Evolutionary conservation across 2,329 filamentous ascomycete species (phyloP).

Genomic region (Neofusicoccum sp.): DNA sequence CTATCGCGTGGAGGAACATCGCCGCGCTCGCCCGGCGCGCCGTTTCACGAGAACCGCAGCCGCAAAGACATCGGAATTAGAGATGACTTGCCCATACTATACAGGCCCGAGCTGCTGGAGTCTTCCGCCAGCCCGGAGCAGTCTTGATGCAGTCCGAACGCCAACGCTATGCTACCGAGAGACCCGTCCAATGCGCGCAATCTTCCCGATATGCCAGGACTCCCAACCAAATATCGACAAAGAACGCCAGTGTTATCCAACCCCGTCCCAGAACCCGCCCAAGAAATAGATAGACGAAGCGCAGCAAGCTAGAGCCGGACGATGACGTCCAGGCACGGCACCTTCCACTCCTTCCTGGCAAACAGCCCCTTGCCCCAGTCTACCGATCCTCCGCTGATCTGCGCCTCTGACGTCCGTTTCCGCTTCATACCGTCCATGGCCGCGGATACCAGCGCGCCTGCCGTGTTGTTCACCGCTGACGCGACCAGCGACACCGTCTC

Average conservation of each 20-base stretch:
- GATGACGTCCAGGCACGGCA: slow-evolving; percentile 88
- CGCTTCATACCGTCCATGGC: slow-evolving; percentile 60
- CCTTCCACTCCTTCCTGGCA: slow-evolving; percentile 80
- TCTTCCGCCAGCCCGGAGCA: background rate
- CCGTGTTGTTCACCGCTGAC: slow-evolving; percentile 64
- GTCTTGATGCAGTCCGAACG: background rate
- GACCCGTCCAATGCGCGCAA: background rate
- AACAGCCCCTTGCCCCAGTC: slow-evolving; percentile 61
- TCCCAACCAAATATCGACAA: background rate
- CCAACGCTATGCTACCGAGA: slow-evolving; percentile 17
- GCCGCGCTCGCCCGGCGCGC: too few relatives aligned
- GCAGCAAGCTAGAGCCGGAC: slow-evolving; percentile 60
- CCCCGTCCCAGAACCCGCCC: too few relatives aligned
- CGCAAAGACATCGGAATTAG: too few relatives aligned
- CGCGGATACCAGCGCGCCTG: slow-evolving; percentile 63
- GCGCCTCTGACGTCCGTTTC: slow-evolving; percentile 22
- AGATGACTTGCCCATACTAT: too few relatives aligned
- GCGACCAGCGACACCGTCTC: slow-evolving; percentile 39
- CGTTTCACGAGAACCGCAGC: too few relatives aligned
- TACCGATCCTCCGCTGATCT: slow-evolving; percentile 19
- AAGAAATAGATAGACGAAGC: background rate
- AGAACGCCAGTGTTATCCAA: background rate
- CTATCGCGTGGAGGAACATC: too few relatives aligned
- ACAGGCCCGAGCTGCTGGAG: too few relatives aligned
- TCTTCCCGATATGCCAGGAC: background rate